These are phyloP conservation scores for Verticillium klebahnii DNA, from an alignment of 2,329 filamentous ascomycete genomes.

Conservation along the genomic window DNA sequence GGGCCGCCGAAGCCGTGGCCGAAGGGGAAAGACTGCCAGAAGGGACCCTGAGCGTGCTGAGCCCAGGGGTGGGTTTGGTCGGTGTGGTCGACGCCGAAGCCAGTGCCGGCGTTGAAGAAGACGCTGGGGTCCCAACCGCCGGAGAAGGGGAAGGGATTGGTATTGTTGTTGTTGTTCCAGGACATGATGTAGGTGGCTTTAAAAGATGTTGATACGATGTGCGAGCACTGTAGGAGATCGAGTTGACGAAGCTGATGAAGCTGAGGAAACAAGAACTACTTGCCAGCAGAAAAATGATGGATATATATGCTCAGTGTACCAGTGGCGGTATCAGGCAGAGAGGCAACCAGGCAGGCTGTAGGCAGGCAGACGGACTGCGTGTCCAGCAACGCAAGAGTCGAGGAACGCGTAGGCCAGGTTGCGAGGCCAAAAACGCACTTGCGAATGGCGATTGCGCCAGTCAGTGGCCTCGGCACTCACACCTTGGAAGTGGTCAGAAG, in stretches of 20 bases:
- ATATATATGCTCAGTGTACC: background rate
- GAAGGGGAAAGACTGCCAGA: background rate
- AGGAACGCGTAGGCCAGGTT: background rate
- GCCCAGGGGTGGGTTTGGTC: background rate
- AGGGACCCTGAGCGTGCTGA: background rate
- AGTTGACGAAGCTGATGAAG: conserved; percentile 7
- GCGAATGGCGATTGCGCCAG: background rate
- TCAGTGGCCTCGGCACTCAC: background rate
- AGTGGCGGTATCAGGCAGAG: background rate
- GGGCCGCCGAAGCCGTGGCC: conserved; percentile 3
- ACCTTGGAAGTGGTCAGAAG: conserved; percentile 8
- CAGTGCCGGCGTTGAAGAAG: conserved; percentile 6
- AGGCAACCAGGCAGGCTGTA: background rate
- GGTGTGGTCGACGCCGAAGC: conserved; percentile 6
- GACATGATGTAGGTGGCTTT: conserved; percentile 8
- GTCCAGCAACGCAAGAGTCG: background rate
- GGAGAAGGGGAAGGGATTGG: conserved; percentile 24
- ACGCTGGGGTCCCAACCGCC: background rate
- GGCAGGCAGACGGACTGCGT: background rate
- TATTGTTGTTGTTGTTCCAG: conserved; percentile 11
- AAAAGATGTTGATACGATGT: background rate
- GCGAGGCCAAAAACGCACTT: background rate
- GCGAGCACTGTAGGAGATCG: background rate
- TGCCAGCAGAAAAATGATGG: background rate
- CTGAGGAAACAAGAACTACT: background rate